These are phyloP conservation scores for Cornus controversa DNA, from an alignment of 148 eudicot genomes.

Conservation along the genomic window DNA sequence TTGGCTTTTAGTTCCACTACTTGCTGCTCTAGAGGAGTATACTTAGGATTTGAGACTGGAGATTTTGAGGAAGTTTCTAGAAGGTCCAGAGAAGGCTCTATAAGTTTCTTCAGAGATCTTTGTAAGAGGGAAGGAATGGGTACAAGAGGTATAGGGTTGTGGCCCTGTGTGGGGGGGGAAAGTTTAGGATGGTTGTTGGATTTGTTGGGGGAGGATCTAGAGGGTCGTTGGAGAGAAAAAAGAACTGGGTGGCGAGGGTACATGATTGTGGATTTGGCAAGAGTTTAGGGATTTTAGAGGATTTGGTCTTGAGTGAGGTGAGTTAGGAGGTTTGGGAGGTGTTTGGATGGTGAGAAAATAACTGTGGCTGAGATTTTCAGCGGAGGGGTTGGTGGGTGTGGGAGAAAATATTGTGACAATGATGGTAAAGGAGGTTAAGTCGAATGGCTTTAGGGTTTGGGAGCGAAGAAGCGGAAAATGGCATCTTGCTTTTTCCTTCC, in stretches of 20 bases:
- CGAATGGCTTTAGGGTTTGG: slow-evolving; percentile 47
- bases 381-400: slow-evolving; percentile 39
- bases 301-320: slow-evolving; percentile 30
- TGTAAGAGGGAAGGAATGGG: no score
- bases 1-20: no score
- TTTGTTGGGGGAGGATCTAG: slow-evolving; percentile 38
- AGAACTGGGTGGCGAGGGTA: slow-evolving; percentile 18
- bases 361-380: slow-evolving; percentile 83
- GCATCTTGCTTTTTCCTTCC: slow-evolving; percentile 83
- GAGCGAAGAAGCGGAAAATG: slow-evolving; percentile 87
- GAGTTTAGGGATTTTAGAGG: slow-evolving; percentile 34
- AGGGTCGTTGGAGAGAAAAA: neutral
- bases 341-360: no score
- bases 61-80: slow-evolving; percentile 30
- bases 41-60: no score
- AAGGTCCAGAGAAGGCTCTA: slow-evolving; percentile 59
- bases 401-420: slow-evolving; percentile 11
- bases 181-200: slow-evolving; percentile 25
- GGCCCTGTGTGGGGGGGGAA: no score
- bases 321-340: slow-evolving; percentile 50
- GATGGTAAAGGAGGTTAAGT: slow-evolving; percentile 16
- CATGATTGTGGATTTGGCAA: slow-evolving; percentile 34
- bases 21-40: no score
- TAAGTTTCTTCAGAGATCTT: slow-evolving; percentile 69
- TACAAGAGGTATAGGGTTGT: no score